Evolutionary conservation across 225 moss, liverwort and hornwort genomes (phyloP).

Genomic region (Straminergon stramineum): DNA sequence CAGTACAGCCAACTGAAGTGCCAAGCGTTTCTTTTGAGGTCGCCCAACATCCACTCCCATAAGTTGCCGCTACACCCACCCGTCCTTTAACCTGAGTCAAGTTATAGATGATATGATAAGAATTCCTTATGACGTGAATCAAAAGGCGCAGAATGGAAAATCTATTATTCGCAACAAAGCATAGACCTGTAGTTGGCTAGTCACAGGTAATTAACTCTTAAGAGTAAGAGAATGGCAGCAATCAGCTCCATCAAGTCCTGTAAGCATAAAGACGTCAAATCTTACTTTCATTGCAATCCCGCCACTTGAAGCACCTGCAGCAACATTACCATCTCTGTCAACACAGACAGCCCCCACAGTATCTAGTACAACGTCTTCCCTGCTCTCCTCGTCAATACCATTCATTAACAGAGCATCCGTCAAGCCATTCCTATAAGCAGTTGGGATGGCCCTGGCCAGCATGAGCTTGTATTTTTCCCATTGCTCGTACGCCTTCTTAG

Average conservation of each 20-base stretch:
- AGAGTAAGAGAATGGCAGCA: not conserved
- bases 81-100: constrained; percentile 78
- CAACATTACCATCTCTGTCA: constrained; percentile 74
- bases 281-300: constrained; percentile 99
- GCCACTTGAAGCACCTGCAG: constrained; percentile 92
- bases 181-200: not conserved
- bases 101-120: not conserved
- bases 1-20: constrained; percentile 70
- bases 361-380: constrained; percentile 65
- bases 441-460: constrained; percentile 29
- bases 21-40: constrained; percentile 37
- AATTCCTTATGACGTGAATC: not conserved
- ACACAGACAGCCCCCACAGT: constrained; percentile 93
- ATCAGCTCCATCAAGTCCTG: not conserved
- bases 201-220: not conserved
- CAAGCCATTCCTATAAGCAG: not conserved
- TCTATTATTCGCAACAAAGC: not conserved
- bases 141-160: not conserved
- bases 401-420: not conserved
- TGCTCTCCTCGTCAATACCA: constrained; percentile 13
- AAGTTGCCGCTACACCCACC: constrained; percentile 88
- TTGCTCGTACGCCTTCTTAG: constrained; percentile 55
- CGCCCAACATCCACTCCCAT: constrained; percentile 99
- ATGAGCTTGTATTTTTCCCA: constrained; percentile 75
- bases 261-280: not conserved